Conservation (phyloP, 805 yeast genomes). For the Naumovozyma baii region DNA sequence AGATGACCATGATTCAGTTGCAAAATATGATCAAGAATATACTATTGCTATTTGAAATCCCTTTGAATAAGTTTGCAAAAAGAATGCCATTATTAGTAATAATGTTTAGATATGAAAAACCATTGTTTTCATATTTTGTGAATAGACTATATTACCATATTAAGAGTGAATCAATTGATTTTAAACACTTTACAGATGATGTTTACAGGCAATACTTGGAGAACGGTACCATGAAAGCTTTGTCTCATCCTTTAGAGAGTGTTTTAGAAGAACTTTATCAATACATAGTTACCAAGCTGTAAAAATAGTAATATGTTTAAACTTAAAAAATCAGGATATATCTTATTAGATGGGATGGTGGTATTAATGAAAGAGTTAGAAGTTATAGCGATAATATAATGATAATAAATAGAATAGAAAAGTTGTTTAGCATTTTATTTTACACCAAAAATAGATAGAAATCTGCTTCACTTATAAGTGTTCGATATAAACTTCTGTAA, state of each 20-base stretch:
- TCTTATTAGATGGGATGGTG: too few species aligned
- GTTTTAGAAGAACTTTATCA: slow-evolving; percentile 25
- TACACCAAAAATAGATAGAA: too few species aligned
- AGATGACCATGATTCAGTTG: slow-evolving; percentile 22
- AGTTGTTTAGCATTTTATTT: too few species aligned
- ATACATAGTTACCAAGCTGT: slow-evolving; percentile 4
- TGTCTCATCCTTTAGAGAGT: slow-evolving; percentile 19
- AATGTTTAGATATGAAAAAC: slow-evolving; percentile 22
- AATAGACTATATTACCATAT: slow-evolving; percentile 26
- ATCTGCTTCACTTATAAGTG: too few species aligned
- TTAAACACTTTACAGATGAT: slow-evolving; percentile 15
- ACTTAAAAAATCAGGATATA: too few species aligned
- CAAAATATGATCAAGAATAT: slow-evolving; percentile 32
- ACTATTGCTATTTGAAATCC: slow-evolving; percentile 26
- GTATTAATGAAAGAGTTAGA: too few species aligned
- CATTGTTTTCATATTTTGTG: slow-evolving; percentile 26
- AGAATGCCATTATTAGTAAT: slow-evolving; percentile 22
- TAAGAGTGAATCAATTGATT: slow-evolving; percentile 24
- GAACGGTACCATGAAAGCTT: slow-evolving; percentile 11
- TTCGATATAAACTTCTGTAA: too few species aligned
- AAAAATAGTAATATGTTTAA: background rate
- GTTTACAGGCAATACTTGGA: slow-evolving; percentile 16
- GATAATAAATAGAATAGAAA: too few species aligned
- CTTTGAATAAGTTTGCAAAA: slow-evolving; percentile 22
- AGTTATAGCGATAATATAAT: background rate